Base-by-base conservation (phyloP, 179 eudicot species). In the Silene vulgaris region DNA sequence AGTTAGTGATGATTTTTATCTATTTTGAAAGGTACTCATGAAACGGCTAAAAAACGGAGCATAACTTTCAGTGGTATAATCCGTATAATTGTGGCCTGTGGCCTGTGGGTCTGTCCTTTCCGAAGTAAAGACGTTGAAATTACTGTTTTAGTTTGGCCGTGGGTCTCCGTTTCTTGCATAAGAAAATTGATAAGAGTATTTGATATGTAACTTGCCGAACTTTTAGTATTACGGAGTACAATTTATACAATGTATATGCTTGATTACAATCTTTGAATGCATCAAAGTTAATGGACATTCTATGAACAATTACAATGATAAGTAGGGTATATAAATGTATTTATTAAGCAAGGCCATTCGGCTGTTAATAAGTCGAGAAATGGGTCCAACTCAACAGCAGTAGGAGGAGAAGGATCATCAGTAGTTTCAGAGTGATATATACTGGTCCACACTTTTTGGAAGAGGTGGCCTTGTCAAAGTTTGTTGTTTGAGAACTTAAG, bases 401-500 rank as follows among this genome's bases (percentile, higher is more conserved):
- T 73, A 74, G 69, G 40, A 78, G 72, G 35, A 75, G 66, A 64
- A 66, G 66, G 45, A 62, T 78, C 43, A 72, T 69, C 60, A 78
- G 77, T 67, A 66, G 66, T 26, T 65, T 74, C 52, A 66, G 52
- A 30, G 61, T 52, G 68, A 54, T 29, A 26, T 6, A 23, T 65
- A 60, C 52, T 63, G 72, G 61, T 74, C 21, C 65, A 57, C 16
- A 61, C 28, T 13, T 75, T 68, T 26, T 72, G 60, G 75, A 32
- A 23, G 82, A 75, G 40, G 75, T 21, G 57, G 7, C 21, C 70
- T 60, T 52, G 73, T 69, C 61, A 26, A 68, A 66, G 74, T 48
- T 43, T 30, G 60, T 26, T 26, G 32, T 37, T 17, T 6, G 20
- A 45, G 61, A 62, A 67, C 8, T 72, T 80, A 80, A 29, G 81